phyloP scores from a whole-genome alignment of 2,329 filamentous ascomycete species.

The Erysiphe pisi region DNA sequence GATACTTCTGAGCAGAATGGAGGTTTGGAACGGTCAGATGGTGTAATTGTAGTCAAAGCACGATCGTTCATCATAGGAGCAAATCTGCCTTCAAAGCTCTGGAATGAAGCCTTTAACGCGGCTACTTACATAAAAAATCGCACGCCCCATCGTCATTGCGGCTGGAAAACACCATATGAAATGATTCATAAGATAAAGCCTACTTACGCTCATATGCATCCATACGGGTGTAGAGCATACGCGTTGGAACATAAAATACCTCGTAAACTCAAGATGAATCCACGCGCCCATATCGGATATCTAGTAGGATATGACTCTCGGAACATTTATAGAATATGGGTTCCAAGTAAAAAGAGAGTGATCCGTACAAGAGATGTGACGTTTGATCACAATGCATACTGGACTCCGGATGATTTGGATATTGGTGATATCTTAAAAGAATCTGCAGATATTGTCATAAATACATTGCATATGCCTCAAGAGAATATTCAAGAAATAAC shows the following conservation, averaged over 20 bases:
- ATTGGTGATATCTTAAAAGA: conserved; percentile 11
- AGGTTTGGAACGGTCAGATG: not conserved
- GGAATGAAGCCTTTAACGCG: not conserved
- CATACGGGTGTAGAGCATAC: not conserved
- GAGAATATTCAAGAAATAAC: not conserved
- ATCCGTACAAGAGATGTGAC: conserved; percentile 10
- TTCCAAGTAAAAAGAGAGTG: not conserved
- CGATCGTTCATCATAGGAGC: not conserved
- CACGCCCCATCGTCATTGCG: not conserved
- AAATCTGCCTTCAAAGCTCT: not conserved
- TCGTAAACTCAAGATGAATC: not conserved
- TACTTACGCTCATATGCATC: not conserved
- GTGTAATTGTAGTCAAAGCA: not conserved
- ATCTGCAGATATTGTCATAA: conserved; percentile 8
- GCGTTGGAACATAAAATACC: not conserved
- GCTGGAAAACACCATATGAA: not conserved
- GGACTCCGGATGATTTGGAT: conserved; percentile 6
- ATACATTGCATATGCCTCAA: conserved; percentile 13
- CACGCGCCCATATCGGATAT: not conserved
- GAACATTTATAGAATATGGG: conserved; percentile 9
- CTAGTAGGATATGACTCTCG: not conserved
- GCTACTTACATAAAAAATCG: not conserved
- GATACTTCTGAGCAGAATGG: conserved; percentile 6
- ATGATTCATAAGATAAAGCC: not conserved
- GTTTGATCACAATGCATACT: conserved; percentile 15